phyloP scores from a whole-genome alignment of 768 basidiomycete genomes.

The Termitomyces sp. region DNA sequence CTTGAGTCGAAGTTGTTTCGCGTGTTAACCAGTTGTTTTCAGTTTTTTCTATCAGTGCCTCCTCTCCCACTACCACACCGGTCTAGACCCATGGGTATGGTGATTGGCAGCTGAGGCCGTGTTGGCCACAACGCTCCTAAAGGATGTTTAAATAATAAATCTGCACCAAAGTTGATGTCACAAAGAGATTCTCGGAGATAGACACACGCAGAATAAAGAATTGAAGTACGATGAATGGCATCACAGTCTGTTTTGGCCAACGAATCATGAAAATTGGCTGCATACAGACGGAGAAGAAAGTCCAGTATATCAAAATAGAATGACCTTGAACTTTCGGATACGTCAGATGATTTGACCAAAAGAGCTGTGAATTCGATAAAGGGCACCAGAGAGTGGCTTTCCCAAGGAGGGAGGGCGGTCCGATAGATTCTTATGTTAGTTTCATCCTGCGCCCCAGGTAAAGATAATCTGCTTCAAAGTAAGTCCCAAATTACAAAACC shows the following conservation, averaged over 20 bases:
- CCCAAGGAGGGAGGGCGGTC: slow-evolving; percentile 3
- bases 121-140: slow-evolving; percentile 6
- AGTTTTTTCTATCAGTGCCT: no score
- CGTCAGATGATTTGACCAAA: background rate
- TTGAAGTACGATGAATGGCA: background rate
- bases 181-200: slow-evolving; percentile 1
- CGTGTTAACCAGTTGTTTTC: no score
- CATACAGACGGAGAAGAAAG: slow-evolving; percentile 9
- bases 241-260: slow-evolving; percentile 4
- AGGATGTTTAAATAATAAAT: background rate
- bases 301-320: background rate
- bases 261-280: slow-evolving; percentile 5
- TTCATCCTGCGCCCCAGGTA: background rate
- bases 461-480: background rate
- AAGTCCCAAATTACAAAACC: background rate
- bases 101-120: slow-evolving; percentile 1
- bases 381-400: slow-evolving; percentile 6
- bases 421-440: slow-evolving; percentile 1
- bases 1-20: no score
- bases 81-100: background rate
- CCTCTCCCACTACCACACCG: no score
- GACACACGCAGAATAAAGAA: background rate
- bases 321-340: background rate
- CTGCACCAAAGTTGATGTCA: background rate
- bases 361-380: slow-evolving; percentile 4